Evolutionary conservation across 106 monocot species (phyloP).

Genomic region (Dendrobium officinale): DNA sequence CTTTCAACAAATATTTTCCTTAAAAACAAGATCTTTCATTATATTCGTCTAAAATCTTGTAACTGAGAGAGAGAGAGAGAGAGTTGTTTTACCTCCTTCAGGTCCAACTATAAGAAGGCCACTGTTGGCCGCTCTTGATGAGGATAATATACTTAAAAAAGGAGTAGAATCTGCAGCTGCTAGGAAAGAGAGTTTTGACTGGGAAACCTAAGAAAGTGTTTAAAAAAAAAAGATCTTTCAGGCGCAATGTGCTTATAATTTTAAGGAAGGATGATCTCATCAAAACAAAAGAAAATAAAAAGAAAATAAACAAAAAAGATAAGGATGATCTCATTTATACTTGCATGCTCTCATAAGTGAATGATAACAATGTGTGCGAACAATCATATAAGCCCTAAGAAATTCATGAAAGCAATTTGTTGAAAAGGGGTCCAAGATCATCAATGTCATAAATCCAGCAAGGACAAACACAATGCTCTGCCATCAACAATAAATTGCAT

Average conservation of each 20-base stretch:
- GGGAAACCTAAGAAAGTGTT: constrained; percentile 31
- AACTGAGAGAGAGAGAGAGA: neutral
- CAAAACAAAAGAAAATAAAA: neutral
- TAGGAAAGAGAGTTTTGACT: constrained; percentile 61
- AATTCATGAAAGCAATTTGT: neutral
- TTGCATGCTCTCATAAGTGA: no score
- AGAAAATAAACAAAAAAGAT: neutral
- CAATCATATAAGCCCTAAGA: neutral
- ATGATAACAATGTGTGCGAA: no score
- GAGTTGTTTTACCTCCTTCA: constrained; percentile 57
- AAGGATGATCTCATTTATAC: no score
- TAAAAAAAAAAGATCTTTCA: neutral
- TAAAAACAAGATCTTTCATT: no score
- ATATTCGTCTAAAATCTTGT: no score
- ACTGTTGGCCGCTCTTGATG: constrained; percentile 17
- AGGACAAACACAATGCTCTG: neutral
- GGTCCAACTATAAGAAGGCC: constrained; percentile 85
- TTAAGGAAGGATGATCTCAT: neutral
- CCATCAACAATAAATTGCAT: no score
- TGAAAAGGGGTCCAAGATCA: neutral
- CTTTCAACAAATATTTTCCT: neutral
- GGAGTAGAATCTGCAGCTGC: constrained; percentile 79
- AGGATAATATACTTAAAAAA: constrained; percentile 43
- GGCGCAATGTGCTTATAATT: neutral
- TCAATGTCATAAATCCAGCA: neutral